phyloP scores from a whole-genome alignment of 2,329 filamentous ascomycete genomes.

The Fusarium sambucinum region DNA sequence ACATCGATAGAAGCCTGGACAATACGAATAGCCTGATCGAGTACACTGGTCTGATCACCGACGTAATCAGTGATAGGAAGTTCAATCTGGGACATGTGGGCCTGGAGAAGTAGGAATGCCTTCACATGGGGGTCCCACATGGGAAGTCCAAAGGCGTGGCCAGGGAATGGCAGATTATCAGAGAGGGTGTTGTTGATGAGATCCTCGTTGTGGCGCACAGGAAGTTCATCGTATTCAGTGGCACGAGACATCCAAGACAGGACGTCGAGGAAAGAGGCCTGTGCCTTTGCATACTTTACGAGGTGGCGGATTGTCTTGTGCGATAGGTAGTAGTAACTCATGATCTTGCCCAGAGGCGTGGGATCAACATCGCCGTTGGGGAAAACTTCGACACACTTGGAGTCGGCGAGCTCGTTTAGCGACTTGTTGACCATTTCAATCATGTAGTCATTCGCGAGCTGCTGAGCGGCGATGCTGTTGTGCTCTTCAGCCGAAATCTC shows the following conservation, averaged over 20 bases:
- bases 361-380: conserved; percentile 90
- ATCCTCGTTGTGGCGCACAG: conserved; percentile 98
- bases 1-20: conserved; percentile 96
- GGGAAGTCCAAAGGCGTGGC: conserved; percentile 75
- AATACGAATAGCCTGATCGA: conserved; percentile 97
- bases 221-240: conserved; percentile 96
- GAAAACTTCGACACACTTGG: conserved; percentile 84
- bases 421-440: conserved; percentile 91
- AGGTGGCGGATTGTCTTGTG: conserved; percentile 94
- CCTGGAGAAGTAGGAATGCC: conserved; percentile 91
- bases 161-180: conserved; percentile 77
- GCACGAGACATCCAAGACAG: conserved; percentile 94
- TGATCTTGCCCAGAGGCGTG: conserved; percentile 95
- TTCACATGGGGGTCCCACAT: conserved; percentile 99
- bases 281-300: conserved; percentile 77
- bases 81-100: conserved; percentile 92
- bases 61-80: conserved; percentile 98
- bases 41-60: conserved; percentile 87
- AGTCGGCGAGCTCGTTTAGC: conserved; percentile 82
- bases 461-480: conserved; percentile 85
- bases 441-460: conserved; percentile 94
- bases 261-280: conserved; percentile 83
- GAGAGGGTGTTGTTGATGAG: conserved; percentile 94
- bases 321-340: conserved; percentile 99
- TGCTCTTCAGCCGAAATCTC: conserved; percentile 94